Evolutionary conservation across 2,329 filamentous ascomycete species (phyloP).

Genomic region (Lecanosticta acicola): DNA sequence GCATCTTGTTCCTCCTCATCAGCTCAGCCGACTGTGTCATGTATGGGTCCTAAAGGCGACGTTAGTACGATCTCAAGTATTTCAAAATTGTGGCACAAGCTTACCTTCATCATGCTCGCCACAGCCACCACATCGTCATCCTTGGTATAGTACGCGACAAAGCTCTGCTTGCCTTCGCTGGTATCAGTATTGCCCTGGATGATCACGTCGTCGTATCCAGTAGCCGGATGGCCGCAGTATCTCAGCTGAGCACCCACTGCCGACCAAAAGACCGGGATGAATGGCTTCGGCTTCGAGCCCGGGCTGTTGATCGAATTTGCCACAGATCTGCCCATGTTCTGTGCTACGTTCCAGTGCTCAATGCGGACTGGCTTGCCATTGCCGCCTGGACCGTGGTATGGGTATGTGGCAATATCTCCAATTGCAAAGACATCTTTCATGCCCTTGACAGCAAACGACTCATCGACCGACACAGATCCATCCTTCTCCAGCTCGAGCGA

Average conservation of each 20-base stretch:
- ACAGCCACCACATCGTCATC: conserved; percentile 85
- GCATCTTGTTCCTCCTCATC: conserved; percentile 79
- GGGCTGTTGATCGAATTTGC: conserved; percentile 71
- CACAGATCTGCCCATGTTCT: conserved; percentile 79
- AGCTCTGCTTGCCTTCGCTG: conserved; percentile 59
- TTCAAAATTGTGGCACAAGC: background rate
- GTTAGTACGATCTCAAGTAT: too few species aligned
- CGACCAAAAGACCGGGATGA: conserved; percentile 96
- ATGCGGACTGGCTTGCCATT: conserved; percentile 70
- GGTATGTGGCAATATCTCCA: conserved; percentile 91
- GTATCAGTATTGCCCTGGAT: conserved; percentile 67
- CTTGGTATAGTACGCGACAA: conserved; percentile 82
- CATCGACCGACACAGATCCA: conserved; percentile 77
- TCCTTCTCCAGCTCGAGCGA: conserved; percentile 69
- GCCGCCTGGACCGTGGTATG: conserved; percentile 84
- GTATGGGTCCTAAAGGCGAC: conserved; percentile 62
- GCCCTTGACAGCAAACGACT: conserved; percentile 69
- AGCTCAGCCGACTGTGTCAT: conserved; percentile 78
- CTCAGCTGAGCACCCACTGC: conserved; percentile 82
- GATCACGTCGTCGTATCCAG: conserved; percentile 81
- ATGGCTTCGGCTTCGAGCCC: conserved; percentile 56
- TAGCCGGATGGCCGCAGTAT: conserved; percentile 82
- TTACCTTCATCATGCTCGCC: conserved; percentile 69
- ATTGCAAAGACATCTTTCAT: conserved; percentile 83
- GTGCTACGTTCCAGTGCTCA: conserved; percentile 98